Base-by-base conservation (phyloP, 768 basidiomycete species). In the Lentinula guzmanii region DNA sequence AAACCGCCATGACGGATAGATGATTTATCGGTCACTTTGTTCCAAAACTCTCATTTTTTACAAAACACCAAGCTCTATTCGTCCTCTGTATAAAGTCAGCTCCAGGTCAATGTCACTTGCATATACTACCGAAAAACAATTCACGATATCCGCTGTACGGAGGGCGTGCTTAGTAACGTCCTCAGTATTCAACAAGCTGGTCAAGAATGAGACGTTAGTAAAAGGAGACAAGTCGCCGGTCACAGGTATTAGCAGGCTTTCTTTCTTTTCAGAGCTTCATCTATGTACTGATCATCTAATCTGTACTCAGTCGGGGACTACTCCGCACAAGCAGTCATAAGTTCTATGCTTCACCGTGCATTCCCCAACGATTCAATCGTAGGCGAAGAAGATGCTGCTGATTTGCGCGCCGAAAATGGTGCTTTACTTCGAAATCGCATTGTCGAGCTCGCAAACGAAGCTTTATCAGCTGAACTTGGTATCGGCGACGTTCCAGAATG, bases 141-240 rank as follows among this genome's bases (percentile, higher is more conserved):
- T 98, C 62, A 95, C 93, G 8, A 75, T 97, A 59, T 82, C 88
- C 18, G 94, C 96, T 3, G 95, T 98, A 39, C 82, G 92, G 16
- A 76, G 95, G 41, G 95, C 95, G 3, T 95, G 91, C 70, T 77
- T 80, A 28, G 78, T 97, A 63, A 95, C 95, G 1, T 84, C 87
- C 2, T 83, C 87, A 1, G 91, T 98, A 18, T 97, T 98, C 76
- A 86, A 88, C 67, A 87, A 84, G 56, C 82, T 97, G 58, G 87
- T 93, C 64, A 87, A 86, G 64, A 85, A 86, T 66, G 96, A 96
- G 73, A 94, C 91, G 0, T 77, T 95, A 42, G 87, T 87, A 52
- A 98, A 99, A 71, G 86, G 82, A 31, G 96, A 99, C 77, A 95
- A 95, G 72, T 90, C 89, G 1, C 93, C 93, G 9, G 93, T 96